These are phyloP conservation scores for Colletotrichum cuscutae DNA, from an alignment of 2,329 filamentous ascomycete species.

Conservation along the genomic window DNA sequence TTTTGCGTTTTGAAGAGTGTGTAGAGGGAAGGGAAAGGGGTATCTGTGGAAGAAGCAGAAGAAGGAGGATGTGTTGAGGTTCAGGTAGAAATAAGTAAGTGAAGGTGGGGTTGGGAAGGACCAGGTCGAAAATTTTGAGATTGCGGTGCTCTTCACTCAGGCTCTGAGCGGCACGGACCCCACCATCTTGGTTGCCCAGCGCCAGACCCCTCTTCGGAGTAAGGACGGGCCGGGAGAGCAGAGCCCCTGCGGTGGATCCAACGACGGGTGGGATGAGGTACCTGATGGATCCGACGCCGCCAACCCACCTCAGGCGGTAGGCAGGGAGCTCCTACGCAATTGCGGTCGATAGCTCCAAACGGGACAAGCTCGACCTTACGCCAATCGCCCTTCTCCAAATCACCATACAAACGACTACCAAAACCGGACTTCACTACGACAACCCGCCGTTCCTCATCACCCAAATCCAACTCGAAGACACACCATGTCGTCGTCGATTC, in stretches of 20 bases:
- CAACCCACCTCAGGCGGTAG: constrained; percentile 27
- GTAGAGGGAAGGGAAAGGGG: constrained; percentile 39
- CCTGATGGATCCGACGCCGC: neutral
- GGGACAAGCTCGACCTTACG: constrained; percentile 27
- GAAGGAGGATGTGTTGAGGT: constrained; percentile 37
- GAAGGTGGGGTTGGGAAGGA: constrained; percentile 50
- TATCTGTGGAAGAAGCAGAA: constrained; percentile 40
- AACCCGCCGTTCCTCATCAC: neutral
- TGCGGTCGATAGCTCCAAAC: constrained; percentile 26
- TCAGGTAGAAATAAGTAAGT: constrained; percentile 37
- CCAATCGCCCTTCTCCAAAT: constrained; percentile 16
- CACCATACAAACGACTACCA: neutral
- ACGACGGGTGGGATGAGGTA: neutral
- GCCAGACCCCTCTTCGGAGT: constrained; percentile 35
- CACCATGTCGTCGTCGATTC: constrained; percentile 75
- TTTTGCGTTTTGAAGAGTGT: constrained; percentile 46
- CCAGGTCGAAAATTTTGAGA: constrained; percentile 48
- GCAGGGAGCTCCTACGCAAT: constrained; percentile 35
- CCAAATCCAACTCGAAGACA: constrained; percentile 15
- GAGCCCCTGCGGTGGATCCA: neutral
- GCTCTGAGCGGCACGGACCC: constrained; percentile 32
- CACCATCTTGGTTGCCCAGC: constrained; percentile 28
- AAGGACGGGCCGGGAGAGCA: constrained; percentile 33
- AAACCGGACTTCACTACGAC: neutral
- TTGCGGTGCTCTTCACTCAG: constrained; percentile 33